Conservation (phyloP, 2,329 filamentous ascomycete genomes). For the Fonsecaea nubica region DNA sequence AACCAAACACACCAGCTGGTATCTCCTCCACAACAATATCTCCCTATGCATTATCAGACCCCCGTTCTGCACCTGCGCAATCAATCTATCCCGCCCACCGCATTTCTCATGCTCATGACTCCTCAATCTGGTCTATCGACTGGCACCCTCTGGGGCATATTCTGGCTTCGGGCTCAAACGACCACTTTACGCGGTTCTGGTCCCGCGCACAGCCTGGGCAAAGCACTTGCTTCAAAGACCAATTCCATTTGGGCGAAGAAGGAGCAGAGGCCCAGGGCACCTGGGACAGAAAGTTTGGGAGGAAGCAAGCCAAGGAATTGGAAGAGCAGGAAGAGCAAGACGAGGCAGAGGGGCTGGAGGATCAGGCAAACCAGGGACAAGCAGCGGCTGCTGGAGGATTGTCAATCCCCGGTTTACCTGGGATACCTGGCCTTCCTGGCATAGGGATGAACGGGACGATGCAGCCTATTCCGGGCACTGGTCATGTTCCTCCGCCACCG, state of each 20-base stretch:
- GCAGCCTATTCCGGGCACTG: constrained; percentile 36
- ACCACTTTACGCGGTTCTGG: constrained; percentile 97
- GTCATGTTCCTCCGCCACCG: constrained; percentile 25
- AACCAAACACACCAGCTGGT: constrained; percentile 82
- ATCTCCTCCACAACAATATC: constrained; percentile 68
- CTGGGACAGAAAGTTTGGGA: constrained; percentile 80
- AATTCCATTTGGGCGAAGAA: constrained; percentile 93
- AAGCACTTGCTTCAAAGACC: constrained; percentile 83
- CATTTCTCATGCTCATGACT: constrained; percentile 86
- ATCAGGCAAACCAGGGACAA: constrained; percentile 67
- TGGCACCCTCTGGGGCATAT: constrained; percentile 98
- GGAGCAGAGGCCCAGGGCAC: constrained; percentile 95
- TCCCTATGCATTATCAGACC: constrained; percentile 84
- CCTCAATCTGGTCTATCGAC: constrained; percentile 95
- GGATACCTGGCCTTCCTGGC: constrained; percentile 20
- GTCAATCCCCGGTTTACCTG: constrained; percentile 36
- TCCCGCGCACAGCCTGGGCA: constrained; percentile 81
- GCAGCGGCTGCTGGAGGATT: constrained; percentile 35
- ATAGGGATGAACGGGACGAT: constrained; percentile 19
- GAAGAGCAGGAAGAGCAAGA: constrained; percentile 94
- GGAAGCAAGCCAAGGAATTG: constrained; percentile 82
- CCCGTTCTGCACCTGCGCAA: constrained; percentile 78
- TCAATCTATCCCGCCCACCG: constrained; percentile 92
- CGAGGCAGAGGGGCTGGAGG: constrained; percentile 88
- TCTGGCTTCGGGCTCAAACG: constrained; percentile 92